A percentile compares a stretch with the other conserved stretches of the same genome.
phyloP scores from a whole-genome alignment of 805 yeast species.

The Pichia rugopelliculosa region DNA sequence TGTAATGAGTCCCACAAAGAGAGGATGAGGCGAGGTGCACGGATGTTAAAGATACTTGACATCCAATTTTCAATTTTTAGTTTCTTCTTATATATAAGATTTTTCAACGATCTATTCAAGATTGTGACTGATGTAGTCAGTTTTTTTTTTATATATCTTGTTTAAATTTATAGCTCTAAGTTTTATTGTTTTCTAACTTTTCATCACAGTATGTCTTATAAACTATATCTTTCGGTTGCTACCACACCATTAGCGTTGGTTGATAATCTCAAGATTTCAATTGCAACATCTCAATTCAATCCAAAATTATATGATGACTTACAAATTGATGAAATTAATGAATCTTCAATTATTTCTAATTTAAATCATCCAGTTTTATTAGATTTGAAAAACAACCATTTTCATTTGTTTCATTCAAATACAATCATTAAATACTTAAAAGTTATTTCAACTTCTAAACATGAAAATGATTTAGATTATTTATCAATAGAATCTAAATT shows the following conservation, averaged over 20 bases:
- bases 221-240: conserved; percentile 13
- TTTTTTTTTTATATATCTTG: background rate
- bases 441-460: conserved; percentile 14
- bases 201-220: conserved; percentile 3
- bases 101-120: background rate
- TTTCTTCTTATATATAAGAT: no score
- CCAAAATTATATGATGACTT: background rate
- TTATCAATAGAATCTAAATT: conserved; percentile 39
- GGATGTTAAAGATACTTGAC: no score
- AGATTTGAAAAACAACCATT: conserved; percentile 31
- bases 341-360: background rate
- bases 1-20: conserved; percentile 3
- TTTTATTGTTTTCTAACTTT: no score
- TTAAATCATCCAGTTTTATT: conserved; percentile 14
- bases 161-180: background rate
- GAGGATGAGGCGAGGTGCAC: background rate
- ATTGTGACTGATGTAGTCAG: no score
- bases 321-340: conserved; percentile 6
- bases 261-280: conserved; percentile 36
- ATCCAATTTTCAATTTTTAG: no score
- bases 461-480: conserved; percentile 13
- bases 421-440: conserved; percentile 62
- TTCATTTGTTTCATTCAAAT: conserved; percentile 55
- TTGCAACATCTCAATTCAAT: conserved; percentile 31
- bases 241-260: conserved; percentile 24